These are phyloP conservation scores for Albugo laibachii DNA, from an alignment of 352 stramenopile genomes.

Conservation along the genomic window DNA sequence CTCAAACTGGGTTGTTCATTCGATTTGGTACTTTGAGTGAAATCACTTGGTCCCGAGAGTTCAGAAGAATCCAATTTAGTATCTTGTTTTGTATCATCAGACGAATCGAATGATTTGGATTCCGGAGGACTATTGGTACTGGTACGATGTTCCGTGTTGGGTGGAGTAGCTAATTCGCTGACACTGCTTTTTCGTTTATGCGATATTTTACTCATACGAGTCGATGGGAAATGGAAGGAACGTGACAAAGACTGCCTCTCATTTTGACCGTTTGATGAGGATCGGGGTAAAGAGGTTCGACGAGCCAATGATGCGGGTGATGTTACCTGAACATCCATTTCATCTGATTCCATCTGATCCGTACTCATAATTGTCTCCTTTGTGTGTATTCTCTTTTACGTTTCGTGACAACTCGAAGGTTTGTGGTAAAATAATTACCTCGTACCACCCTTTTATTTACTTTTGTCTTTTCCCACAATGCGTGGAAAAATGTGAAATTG, in stretches of 20 bases:
- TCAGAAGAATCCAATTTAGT: neutral
- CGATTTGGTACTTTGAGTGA: neutral
- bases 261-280: slow-evolving; percentile 23
- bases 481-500: no score
- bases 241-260: neutral
- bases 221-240: neutral
- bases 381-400: no score
- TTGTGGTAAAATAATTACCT: no score
- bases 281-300: slow-evolving; percentile 59
- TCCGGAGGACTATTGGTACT: neutral
- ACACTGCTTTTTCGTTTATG: no score
- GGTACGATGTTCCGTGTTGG: slow-evolving; percentile 34
- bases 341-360: neutral
- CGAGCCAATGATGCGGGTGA: slow-evolving; percentile 59
- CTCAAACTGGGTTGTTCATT: neutral
- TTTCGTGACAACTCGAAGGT: no score
- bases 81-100: slow-evolving; percentile 1
- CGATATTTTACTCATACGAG: neutral
- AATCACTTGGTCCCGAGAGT: neutral
- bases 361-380: no score
- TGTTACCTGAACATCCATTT: slow-evolving; percentile 61
- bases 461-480: no score
- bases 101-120: no score
- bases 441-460: no score
- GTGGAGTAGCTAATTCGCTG: neutral